phyloP scores from a whole-genome alignment of 2,329 filamentous ascomycete species.

The Ceratocystis smalleyi region DNA sequence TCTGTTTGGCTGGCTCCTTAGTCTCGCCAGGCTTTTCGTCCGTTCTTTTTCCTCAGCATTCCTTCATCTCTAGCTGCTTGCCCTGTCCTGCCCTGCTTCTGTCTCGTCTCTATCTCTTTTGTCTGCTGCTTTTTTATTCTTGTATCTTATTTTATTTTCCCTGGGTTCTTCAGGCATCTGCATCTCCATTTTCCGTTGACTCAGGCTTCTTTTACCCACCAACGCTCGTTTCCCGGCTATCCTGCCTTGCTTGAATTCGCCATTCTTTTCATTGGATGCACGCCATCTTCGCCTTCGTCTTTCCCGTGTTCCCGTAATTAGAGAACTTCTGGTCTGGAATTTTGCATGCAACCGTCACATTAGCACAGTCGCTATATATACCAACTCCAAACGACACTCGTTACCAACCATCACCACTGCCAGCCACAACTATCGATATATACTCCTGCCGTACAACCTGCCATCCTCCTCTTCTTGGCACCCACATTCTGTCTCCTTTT shows the following conservation, averaged over 20 bases:
- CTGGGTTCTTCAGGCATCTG: no score
- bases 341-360: neutral
- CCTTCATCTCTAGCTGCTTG: neutral
- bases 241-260: no score
- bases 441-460: neutral
- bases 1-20: neutral
- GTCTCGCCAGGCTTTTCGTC: neutral
- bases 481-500: neutral
- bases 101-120: no score
- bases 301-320: neutral
- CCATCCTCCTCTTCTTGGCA: neutral
- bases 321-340: no score
- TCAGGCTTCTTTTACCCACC: no score
- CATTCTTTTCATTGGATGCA: no score
- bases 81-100: no score
- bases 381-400: neutral
- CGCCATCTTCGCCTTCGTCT: neutral
- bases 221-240: no score
- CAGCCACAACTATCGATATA: neutral
- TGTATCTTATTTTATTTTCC: no score
- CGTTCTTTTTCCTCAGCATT: neutral
- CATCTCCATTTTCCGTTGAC: no score
- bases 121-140: no score
- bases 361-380: neutral
- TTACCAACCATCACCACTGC: neutral